A percentile compares a stretch with the other conserved stretches of the same genome.
Evolutionary conservation across 2,329 filamentous ascomycete species (phyloP).

Genomic region (Claviceps paspali): DNA sequence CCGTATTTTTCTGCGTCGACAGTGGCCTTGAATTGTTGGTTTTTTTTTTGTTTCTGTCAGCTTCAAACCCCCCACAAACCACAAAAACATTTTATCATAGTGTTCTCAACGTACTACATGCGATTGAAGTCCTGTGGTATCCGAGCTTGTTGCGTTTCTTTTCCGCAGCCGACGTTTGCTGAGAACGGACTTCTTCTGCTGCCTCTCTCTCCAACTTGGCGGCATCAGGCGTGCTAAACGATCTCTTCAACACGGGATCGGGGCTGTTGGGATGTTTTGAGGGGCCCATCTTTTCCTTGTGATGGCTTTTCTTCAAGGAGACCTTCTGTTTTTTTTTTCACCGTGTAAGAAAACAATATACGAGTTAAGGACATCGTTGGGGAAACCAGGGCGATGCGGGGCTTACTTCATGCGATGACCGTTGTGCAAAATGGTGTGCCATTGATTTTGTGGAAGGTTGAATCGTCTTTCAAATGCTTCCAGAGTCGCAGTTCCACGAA

Average conservation of each 20-base stretch:
- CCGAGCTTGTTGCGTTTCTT: slow-evolving; percentile 76
- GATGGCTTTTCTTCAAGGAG: neutral
- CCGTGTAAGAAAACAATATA: neutral
- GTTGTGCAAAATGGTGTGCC: slow-evolving; percentile 3
- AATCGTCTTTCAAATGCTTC: neutral
- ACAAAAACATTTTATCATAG: neutral
- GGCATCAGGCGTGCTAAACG: slow-evolving; percentile 34
- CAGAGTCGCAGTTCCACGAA: neutral
- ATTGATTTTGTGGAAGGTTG: neutral
- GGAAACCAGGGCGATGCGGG: neutral
- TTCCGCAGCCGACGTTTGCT: slow-evolving; percentile 25
- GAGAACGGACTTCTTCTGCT: slow-evolving; percentile 11
- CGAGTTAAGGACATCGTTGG: neutral
- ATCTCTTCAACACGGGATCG: slow-evolving; percentile 27
- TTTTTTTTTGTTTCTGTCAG: no score
- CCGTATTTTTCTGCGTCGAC: slow-evolving; percentile 82
- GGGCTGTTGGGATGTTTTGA: slow-evolving; percentile 16
- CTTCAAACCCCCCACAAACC: no score
- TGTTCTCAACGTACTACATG: slow-evolving; percentile 60
- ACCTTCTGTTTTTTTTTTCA: slow-evolving; percentile 1
- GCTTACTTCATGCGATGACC: slow-evolving; percentile 4
- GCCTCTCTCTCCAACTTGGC: slow-evolving; percentile 24
- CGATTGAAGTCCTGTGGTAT: slow-evolving; percentile 88
- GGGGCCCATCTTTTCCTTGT: slow-evolving; percentile 3
- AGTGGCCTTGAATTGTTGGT: slow-evolving; percentile 45